Base-by-base conservation (phyloP, 2,329 filamentous ascomycete species). In the Trichoderma sp. region DNA sequence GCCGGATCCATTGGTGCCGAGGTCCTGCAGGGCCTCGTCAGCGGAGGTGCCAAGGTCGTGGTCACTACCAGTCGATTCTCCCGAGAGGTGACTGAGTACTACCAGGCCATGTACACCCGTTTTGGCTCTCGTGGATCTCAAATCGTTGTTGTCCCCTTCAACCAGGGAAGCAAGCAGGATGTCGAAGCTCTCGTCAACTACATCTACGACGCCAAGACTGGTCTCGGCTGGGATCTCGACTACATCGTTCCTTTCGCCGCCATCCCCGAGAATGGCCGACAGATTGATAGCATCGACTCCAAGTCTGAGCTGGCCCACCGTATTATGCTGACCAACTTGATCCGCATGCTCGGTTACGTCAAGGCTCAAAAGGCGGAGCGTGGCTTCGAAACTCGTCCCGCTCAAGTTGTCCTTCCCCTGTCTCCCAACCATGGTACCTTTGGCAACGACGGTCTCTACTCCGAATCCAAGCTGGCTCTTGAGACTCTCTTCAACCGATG, bases 371-470 rank as follows among this genome's bases (percentile, higher is more conserved):
- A 99, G 86, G 86, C 90, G 32, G 87, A 91, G 73, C 90, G 92
- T 73, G 93, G 92, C 69, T 97, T 96, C 76, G 94, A 97, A 83
- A 99, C 96, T 39, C 92, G 96, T 49, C 96, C 96, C 59, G 96
- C 96, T 30, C 96, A 99, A 81, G 95, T 98, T 76, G 94, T 99
- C 71, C 87, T 99, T 30, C 96, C 96, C 58, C 86, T 99, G 10
- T 99, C 96, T 3, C 96, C 96, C 70, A 99, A 99, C 83, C 96
- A 99, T 82, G 96, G 96, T 73, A 99, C 95, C 37, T 99, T 99
- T 75, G 96, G 96, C 77, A 97, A 93, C 78, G 96, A 99, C 75
- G 96, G 96, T 83, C 88, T 99, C 59, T 99, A 99, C 83, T 96
- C 96, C 6, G 96, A 99, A 83, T 98, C 96, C 59, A 99, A 99